phyloP scores from a whole-genome alignment of 1,284 basidiomycete genomes.

The Bjerkandera adusta region DNA sequence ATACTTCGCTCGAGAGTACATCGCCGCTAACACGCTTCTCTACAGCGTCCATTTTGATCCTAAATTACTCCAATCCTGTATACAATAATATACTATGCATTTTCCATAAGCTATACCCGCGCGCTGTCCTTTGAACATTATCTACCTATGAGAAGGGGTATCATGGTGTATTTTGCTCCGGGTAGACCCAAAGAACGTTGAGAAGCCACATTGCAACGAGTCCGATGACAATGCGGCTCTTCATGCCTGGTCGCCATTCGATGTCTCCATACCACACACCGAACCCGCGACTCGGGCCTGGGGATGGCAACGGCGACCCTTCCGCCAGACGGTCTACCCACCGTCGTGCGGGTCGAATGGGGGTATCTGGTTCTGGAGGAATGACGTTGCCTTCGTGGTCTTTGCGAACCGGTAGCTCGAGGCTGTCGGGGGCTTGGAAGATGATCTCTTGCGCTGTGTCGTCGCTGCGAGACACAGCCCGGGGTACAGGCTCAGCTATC shows the following conservation, averaged over 20 bases:
- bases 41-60: not conserved
- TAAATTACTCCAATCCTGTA: conserved; percentile 7
- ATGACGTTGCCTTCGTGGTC: conserved; percentile 22
- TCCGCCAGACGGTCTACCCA: conserved; percentile 60
- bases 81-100: conserved; percentile 10
- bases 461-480: conserved; percentile 13
- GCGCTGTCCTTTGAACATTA: not conserved
- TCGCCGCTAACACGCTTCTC: conserved; percentile 1
- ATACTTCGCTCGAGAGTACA: not conserved
- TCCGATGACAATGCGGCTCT: conserved; percentile 34
- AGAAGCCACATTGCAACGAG: conserved; percentile 50
- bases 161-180: conserved; percentile 9
- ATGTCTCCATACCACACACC: conserved; percentile 31
- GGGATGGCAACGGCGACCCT: conserved; percentile 25
- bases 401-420: conserved; percentile 20
- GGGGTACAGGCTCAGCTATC: conserved; percentile 8
- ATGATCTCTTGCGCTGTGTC: conserved; percentile 26
- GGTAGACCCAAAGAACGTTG: conserved; percentile 54
- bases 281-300: conserved; percentile 23
- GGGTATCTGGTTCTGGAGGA: conserved; percentile 32
- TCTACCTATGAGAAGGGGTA: not conserved
- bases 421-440: conserved; percentile 26
- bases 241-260: conserved; percentile 34
- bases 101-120: conserved; percentile 3
- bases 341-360: conserved; percentile 36